Evolutionary conservation across 371 early-diverging fungal genomes (phyloP).

Genomic region (Mortierella sp.): DNA sequence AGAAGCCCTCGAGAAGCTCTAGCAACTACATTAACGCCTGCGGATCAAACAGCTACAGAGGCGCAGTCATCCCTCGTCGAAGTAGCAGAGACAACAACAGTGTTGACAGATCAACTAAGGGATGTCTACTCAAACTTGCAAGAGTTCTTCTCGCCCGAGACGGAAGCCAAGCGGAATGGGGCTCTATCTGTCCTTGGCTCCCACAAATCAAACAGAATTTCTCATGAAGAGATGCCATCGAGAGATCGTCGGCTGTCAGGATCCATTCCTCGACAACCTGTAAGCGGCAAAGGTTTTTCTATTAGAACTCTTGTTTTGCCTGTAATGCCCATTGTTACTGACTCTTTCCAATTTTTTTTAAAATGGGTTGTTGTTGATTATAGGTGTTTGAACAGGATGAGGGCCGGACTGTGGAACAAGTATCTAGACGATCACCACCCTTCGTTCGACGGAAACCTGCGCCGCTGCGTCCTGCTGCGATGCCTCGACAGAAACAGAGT

Average conservation of each 20-base stretch:
- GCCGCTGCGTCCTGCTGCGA: conserved; percentile 15
- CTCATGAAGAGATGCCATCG: conserved; percentile 5
- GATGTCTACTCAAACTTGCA: conserved; percentile 31
- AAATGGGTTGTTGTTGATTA: too few relatives aligned
- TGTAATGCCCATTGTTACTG: too few relatives aligned
- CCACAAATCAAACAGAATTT: conserved; percentile 13
- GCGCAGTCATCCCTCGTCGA: too few relatives aligned
- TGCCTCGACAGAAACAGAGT: background rate
- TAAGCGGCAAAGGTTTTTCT: too few relatives aligned
- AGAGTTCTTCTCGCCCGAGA: conserved; percentile 36
- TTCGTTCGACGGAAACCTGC: conserved; percentile 27
- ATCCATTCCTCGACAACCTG: background rate
- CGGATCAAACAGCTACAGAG: too few relatives aligned
- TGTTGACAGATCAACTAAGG: conserved; percentile 23
- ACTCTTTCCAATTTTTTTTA: too few relatives aligned
- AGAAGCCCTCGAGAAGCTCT: too few relatives aligned
- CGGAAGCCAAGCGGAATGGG: conserved; percentile 28
- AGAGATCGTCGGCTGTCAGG: conserved; percentile 2
- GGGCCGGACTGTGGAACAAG: too few relatives aligned
- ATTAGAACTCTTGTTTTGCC: too few relatives aligned
- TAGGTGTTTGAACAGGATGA: too few relatives aligned
- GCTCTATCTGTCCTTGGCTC: conserved; percentile 23
- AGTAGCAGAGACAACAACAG: conserved; percentile 10
- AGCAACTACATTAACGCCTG: too few relatives aligned
- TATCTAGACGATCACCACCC: conserved; percentile 16